Evolutionary conservation across 2,329 filamentous ascomycete species (phyloP), one percentile per base, ranked within the genome.

Genomic region (Fusarium keratoplasticum): DNA sequence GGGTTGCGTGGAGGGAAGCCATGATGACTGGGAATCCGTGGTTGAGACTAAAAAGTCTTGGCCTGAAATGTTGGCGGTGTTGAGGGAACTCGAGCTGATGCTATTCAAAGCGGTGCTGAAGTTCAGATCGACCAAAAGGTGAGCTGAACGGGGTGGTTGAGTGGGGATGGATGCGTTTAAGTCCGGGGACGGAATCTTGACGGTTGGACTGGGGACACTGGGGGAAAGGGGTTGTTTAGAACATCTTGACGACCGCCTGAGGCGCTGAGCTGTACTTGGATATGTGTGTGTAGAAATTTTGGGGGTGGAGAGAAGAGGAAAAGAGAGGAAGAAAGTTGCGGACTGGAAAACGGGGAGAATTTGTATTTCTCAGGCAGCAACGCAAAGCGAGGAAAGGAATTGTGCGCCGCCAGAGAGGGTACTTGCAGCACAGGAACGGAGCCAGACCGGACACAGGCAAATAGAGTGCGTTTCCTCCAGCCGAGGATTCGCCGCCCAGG

Each of bases 11-110:
- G 91, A 91, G 89, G 92, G 89, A 91, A 89, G 92, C 93, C 93
- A 95, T 95, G 89, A 80, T 95, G 91, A 90, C 86, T 88, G 88
- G 84, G 91, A 89, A 94, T 93, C 93, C 93, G 93, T 95, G 89
- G 89, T 95, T 92, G 92, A 92, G 91, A 93, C 91, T 90, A 87
- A 81, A 78, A 88, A 90, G 90, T 92, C 91, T 90, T 87, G 89
- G 81, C 84, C 82, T 86, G 87, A 83, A 89, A 90, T 91, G 86
- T 86, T 90, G 84, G 85, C 84, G 87, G 87, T 87, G 80, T 81
- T 82, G 79, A 82, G 83, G 85, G 86, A 89, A 90, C 88, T 89
- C 77, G 84, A 86, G 89, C 87, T 86, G 85, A 83, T 85, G 87
- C 86, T 87, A 81, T 81, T 80, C 82, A 86, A 84, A 88, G 90